Evolutionary conservation across 2,329 filamentous ascomycete species (phyloP).

Genomic region (Fusarium torreyae): DNA sequence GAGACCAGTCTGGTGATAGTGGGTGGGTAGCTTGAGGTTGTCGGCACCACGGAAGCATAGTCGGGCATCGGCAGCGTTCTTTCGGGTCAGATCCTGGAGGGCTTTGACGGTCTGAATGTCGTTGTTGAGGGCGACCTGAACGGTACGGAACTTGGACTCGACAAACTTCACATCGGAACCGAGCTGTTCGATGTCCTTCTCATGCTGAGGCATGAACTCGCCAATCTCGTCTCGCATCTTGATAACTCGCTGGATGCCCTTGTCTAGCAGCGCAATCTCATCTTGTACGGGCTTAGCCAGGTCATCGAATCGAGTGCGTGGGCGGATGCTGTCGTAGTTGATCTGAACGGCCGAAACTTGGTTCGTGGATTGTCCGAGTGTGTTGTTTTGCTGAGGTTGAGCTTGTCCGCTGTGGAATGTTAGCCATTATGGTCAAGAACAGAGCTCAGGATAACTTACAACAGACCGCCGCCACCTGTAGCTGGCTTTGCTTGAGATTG

Average conservation of each 20-base stretch:
- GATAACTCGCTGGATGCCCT: constrained; percentile 85
- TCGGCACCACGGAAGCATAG: constrained; percentile 81
- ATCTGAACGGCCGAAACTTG: constrained; percentile 82
- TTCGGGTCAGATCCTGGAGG: constrained; percentile 71
- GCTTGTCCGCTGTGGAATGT: constrained; percentile 50
- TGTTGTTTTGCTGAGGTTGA: constrained; percentile 49
- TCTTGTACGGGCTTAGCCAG: constrained; percentile 86
- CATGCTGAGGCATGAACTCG: constrained; percentile 73
- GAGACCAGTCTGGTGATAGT: constrained; percentile 66
- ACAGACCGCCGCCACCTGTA: constrained; percentile 45
- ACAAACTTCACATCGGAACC: constrained; percentile 65
- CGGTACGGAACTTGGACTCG: constrained; percentile 63
- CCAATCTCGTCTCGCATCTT: constrained; percentile 83
- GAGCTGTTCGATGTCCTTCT: constrained; percentile 63
- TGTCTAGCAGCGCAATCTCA: constrained; percentile 83
- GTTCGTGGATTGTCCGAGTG: constrained; percentile 57
- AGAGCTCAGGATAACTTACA: constrained; percentile 47
- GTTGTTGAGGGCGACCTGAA: constrained; percentile 62
- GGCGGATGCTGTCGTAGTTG: constrained; percentile 82
- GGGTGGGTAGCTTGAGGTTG: constrained; percentile 78
- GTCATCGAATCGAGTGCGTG: constrained; percentile 93
- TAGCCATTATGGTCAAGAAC: constrained; percentile 23
- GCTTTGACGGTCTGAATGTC: constrained; percentile 76
- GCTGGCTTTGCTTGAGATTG: constrained; percentile 55
- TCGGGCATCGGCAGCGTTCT: constrained; percentile 78